phyloP scores from a whole-genome alignment of 208 protist genomes.

The Trypanosoma scelopori region DNA sequence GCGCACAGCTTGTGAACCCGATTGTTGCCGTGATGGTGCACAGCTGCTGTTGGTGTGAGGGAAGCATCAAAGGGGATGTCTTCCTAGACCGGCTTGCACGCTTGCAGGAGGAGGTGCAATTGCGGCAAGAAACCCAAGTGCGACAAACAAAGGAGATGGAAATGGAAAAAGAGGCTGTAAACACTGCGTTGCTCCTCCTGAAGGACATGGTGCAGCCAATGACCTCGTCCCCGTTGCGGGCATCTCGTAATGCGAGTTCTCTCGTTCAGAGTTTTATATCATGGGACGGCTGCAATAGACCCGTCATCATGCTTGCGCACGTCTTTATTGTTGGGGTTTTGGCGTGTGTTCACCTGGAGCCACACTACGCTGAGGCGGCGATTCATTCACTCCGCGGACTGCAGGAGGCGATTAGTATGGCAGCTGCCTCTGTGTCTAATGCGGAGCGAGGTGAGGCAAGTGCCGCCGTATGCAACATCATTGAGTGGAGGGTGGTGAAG shows the following conservation, averaged over 20 bases:
- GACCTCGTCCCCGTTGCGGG: background rate
- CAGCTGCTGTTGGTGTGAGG: conserved; percentile 54
- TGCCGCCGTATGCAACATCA: conserved; percentile 1
- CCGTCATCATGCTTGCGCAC: conserved; percentile 46
- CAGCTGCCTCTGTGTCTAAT: background rate
- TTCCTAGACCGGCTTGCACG: conserved; percentile 35
- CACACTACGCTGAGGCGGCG: conserved; percentile 34
- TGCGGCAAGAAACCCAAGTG: background rate
- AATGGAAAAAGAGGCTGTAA: conserved; percentile 29
- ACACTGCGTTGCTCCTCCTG: conserved; percentile 25
- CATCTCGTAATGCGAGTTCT: background rate
- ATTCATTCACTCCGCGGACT: conserved; percentile 37
- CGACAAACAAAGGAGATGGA: conserved; percentile 1
- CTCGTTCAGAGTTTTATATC: conserved; percentile 8
- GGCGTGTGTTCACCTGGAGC: conserved; percentile 17
- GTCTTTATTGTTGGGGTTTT: conserved; percentile 46
- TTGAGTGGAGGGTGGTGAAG: conserved; percentile 29
- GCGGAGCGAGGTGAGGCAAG: background rate
- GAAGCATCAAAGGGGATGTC: conserved; percentile 25
- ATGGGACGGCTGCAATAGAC: conserved; percentile 27
- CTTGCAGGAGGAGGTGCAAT: conserved; percentile 30
- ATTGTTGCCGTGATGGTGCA: conserved; percentile 65
- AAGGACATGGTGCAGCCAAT: conserved; percentile 17
- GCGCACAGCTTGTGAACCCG: conserved; percentile 42
- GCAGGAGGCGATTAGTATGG: conserved; percentile 9